These are phyloP conservation scores for Nakaseomyces nivariensis DNA, from an alignment of 1,139 yeast genomes.

Conservation along the genomic window DNA sequence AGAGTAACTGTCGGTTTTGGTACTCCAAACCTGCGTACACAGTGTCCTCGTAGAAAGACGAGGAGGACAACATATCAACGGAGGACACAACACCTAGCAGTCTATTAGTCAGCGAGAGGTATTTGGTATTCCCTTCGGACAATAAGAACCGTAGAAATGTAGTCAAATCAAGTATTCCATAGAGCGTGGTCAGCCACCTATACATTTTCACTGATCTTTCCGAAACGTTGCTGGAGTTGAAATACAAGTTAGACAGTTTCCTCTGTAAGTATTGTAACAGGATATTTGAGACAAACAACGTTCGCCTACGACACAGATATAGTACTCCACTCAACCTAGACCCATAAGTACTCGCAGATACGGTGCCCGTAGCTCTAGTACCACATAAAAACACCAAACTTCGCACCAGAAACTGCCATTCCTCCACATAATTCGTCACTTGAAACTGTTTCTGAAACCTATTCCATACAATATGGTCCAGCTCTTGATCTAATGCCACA, in stretches of 20 bases:
- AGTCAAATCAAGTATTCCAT: slow-evolving; percentile 12
- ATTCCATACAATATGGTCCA: slow-evolving; percentile 12
- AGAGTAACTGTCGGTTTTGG: slow-evolving; percentile 24
- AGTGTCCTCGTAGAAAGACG: slow-evolving; percentile 15
- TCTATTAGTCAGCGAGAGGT: slow-evolving; percentile 8
- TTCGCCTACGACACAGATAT: slow-evolving; percentile 10
- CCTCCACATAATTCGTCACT: slow-evolving; percentile 10
- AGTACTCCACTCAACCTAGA: slow-evolving; percentile 18
- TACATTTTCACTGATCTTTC: slow-evolving; percentile 6
- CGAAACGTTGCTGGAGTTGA: slow-evolving; percentile 1
- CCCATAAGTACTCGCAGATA: slow-evolving; percentile 18
- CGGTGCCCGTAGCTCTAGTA: slow-evolving; percentile 5
- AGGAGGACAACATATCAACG: slow-evolving; percentile 1
- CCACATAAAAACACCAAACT: slow-evolving; percentile 16
- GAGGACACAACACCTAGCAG: slow-evolving; percentile 1
- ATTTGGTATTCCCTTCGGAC: slow-evolving; percentile 9
- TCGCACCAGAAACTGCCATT: slow-evolving; percentile 14
- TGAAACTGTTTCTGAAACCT: slow-evolving; percentile 9
- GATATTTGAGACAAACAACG: slow-evolving; percentile 13
- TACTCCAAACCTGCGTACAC: slow-evolving; percentile 19
- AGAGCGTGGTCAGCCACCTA: slow-evolving; percentile 5
- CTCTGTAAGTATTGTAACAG: slow-evolving; percentile 10
- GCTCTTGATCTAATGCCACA: slow-evolving; percentile 14
- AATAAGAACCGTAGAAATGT: slow-evolving; percentile 12
- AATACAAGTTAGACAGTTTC: slow-evolving; percentile 9